phyloP scores from a whole-genome alignment of 495 filamentous ascomycete species.

The Chaetomium cochliodes region DNA sequence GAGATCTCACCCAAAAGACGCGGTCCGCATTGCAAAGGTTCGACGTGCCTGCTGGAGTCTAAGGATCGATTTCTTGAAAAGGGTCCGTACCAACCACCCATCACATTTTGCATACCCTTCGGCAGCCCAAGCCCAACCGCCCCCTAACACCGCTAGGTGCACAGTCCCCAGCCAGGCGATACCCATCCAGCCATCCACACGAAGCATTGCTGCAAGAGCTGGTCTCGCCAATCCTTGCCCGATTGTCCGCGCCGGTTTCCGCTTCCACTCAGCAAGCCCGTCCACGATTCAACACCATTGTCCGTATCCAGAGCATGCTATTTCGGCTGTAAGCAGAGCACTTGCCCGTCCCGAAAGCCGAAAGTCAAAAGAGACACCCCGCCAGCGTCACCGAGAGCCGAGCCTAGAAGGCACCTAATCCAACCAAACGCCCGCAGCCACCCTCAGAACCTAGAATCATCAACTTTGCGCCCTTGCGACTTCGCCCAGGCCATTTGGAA shows the following conservation, averaged over 20 bases:
- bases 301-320: not conserved
- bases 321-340: constrained; percentile 11
- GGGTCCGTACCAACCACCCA: constrained; percentile 20
- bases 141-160: constrained; percentile 27
- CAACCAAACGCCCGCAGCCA: not conserved
- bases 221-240: constrained; percentile 17
- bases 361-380: not conserved
- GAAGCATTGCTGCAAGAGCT: constrained; percentile 18
- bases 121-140: constrained; percentile 18
- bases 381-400: not conserved
- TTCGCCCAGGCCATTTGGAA: not conserved
- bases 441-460: not conserved
- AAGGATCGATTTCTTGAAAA: constrained; percentile 25
- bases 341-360: constrained; percentile 4
- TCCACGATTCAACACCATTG: constrained; percentile 2
- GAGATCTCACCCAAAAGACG: constrained; percentile 13
- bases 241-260: not conserved
- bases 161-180: constrained; percentile 22
- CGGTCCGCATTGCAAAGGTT: not conserved
- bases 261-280: constrained; percentile 21
- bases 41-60: constrained; percentile 9
- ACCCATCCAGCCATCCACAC: constrained; percentile 14
- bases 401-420: not conserved
- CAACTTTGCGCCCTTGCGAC: not conserved
- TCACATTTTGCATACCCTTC: constrained; percentile 17